These are phyloP conservation scores for Otatea glauca DNA, from an alignment of 176 grass and related monocot genomes.

Conservation along the genomic window DNA sequence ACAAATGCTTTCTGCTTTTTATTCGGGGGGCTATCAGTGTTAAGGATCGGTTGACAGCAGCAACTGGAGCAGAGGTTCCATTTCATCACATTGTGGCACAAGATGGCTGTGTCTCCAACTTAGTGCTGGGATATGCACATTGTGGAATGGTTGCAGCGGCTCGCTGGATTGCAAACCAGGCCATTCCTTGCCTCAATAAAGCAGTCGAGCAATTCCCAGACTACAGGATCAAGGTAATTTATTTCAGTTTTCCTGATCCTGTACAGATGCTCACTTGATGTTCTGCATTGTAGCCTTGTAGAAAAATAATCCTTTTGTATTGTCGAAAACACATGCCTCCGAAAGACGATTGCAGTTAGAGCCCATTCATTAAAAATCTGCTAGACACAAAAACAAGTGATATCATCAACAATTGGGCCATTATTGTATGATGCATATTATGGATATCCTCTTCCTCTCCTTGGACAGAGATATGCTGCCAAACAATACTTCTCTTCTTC, in stretches of 20 bases:
- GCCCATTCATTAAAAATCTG: neutral
- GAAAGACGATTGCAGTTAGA: neutral
- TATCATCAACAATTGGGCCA: neutral
- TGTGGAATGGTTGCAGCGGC: slow-evolving; percentile 73
- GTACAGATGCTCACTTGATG: neutral
- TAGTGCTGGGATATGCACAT: slow-evolving; percentile 68
- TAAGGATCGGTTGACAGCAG: slow-evolving; percentile 83
- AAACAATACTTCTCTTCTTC: slow-evolving; percentile 6
- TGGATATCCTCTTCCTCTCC: neutral
- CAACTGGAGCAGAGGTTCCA: slow-evolving; percentile 74
- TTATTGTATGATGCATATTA: neutral
- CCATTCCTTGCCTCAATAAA: slow-evolving; percentile 59
- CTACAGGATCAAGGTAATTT: slow-evolving; percentile 61
- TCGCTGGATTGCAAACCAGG: slow-evolving; percentile 71
- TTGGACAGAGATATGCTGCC: neutral
- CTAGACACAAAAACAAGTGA: neutral
- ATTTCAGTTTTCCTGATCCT: neutral
- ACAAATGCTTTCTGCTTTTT: slow-evolving; percentile 83
- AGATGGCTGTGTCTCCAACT: slow-evolving; percentile 50
- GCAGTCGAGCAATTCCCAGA: slow-evolving; percentile 56
- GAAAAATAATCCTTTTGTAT: neutral
- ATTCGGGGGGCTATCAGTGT: slow-evolving; percentile 91
- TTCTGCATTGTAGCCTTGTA: neutral
- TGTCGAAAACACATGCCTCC: slow-evolving; percentile 18
- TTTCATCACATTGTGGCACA: slow-evolving; percentile 63